phyloP scores from a whole-genome alignment of 257 asterid genomes.

The Cordia subcordata region DNA sequence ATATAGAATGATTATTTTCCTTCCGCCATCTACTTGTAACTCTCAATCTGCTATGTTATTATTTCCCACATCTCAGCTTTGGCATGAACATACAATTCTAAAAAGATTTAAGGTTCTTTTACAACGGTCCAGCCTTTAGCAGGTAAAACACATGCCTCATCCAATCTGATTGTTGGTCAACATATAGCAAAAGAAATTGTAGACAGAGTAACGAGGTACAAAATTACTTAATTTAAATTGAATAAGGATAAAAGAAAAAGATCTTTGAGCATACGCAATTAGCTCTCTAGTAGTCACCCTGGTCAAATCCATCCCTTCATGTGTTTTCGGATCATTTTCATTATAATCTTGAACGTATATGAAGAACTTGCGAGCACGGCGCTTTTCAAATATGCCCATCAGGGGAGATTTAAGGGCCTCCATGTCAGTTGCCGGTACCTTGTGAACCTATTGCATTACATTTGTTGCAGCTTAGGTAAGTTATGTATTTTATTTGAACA shows the following conservation, averaged over 20 bases:
- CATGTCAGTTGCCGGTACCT: slow-evolving; percentile 93
- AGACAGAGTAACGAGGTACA: not conserved
- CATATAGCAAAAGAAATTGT: too few relatives aligned
- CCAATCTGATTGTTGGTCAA: too few relatives aligned
- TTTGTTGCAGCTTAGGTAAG: slow-evolving; percentile 3
- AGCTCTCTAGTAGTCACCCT: slow-evolving; percentile 78
- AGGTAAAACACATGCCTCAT: too few relatives aligned
- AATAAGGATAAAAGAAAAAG: not conserved
- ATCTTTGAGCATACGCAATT: slow-evolving; percentile 50
- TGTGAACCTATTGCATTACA: slow-evolving; percentile 61
- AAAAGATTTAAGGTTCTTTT: too few relatives aligned
- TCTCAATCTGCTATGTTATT: too few relatives aligned
- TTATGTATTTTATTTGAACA: not conserved
- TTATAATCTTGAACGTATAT: slow-evolving; percentile 85
- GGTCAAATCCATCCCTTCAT: slow-evolving; percentile 90
- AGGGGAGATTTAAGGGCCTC: slow-evolving; percentile 97
- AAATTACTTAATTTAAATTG: too few relatives aligned
- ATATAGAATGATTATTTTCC: too few relatives aligned
- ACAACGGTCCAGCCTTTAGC: too few relatives aligned
- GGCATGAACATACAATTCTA: too few relatives aligned
- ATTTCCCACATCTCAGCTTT: too few relatives aligned
- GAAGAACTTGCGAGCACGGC: slow-evolving; percentile 94
- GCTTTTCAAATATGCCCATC: slow-evolving; percentile 96
- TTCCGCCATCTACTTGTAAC: too few relatives aligned
- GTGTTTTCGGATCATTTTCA: slow-evolving; percentile 78